phyloP scores from a whole-genome alignment of 148 eudicot genomes.

The Pouteria glomerata region DNA sequence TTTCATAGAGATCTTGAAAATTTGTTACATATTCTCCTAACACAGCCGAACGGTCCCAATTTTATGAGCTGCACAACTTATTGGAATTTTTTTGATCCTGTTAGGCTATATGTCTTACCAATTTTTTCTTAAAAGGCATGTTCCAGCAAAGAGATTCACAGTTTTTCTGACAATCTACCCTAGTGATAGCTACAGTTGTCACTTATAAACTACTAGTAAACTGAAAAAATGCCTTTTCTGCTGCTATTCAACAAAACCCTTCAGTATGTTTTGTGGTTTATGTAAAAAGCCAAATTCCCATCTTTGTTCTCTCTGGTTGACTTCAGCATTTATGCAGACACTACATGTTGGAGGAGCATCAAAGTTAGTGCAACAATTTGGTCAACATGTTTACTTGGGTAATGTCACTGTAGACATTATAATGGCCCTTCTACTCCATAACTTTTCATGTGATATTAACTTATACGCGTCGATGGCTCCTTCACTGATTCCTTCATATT shows the following conservation, averaged over 20 bases:
- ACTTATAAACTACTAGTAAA: no score
- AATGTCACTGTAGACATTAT: background rate
- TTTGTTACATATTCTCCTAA: background rate
- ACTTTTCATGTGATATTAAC: background rate
- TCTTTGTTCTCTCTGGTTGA: background rate
- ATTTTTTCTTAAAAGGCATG: background rate
- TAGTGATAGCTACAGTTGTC: background rate
- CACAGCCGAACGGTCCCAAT: background rate
- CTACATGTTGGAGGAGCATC: constrained; percentile 25
- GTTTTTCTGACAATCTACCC: background rate
- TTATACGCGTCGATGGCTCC: background rate
- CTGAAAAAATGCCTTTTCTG: no score
- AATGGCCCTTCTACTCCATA: background rate
- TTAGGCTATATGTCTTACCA: background rate
- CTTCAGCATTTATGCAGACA: constrained; percentile 17
- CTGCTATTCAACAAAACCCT: background rate
- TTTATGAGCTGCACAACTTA: background rate
- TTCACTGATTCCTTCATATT: constrained; percentile 9
- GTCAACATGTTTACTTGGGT: constrained; percentile 23
- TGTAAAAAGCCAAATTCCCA: background rate
- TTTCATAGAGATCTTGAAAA: background rate
- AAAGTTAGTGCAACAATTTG: constrained; percentile 12
- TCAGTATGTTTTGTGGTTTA: background rate
- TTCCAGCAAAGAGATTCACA: background rate
- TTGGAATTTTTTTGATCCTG: background rate